Evolutionary conservation across 2,329 filamentous ascomycete species (phyloP).

Genomic region (Aspergillus unguis): DNA sequence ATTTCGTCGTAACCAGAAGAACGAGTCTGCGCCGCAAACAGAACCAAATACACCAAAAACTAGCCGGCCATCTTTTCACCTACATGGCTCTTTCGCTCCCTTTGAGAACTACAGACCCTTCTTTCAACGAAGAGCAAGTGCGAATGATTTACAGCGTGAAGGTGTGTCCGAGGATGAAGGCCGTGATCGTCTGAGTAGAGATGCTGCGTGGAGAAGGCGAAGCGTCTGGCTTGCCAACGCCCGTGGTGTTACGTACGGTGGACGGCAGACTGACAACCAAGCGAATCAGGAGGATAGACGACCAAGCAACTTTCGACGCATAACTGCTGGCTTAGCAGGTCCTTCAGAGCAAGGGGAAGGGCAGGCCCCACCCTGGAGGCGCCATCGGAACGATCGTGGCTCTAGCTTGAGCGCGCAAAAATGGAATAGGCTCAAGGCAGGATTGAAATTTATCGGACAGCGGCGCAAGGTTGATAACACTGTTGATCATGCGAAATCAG

Average conservation of each 20-base stretch:
- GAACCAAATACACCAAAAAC: slow-evolving; percentile 64
- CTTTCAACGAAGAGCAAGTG: slow-evolving; percentile 63
- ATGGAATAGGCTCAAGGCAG: slow-evolving; percentile 92
- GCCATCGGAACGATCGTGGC: slow-evolving; percentile 59
- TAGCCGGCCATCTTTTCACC: slow-evolving; percentile 37
- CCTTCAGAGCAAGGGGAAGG: slow-evolving; percentile 63
- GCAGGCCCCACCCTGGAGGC: slow-evolving; percentile 54
- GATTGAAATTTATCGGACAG: slow-evolving; percentile 71
- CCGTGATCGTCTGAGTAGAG: slow-evolving; percentile 57
- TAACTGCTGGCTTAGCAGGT: slow-evolving; percentile 59
- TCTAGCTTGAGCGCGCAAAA: slow-evolving; percentile 72
- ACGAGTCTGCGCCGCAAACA: slow-evolving; percentile 55
- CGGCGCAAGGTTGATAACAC: slow-evolving; percentile 78
- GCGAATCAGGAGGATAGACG: slow-evolving; percentile 51
- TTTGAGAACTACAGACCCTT: slow-evolving; percentile 48
- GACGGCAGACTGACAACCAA: slow-evolving; percentile 52
- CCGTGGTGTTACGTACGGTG: slow-evolving; percentile 47
- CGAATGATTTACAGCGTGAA: slow-evolving; percentile 60
- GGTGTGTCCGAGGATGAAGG: slow-evolving; percentile 74
- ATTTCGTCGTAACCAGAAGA: slow-evolving; percentile 55
- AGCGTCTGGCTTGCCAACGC: slow-evolving; percentile 54
- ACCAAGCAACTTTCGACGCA: slow-evolving; percentile 62
- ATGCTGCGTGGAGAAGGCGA: slow-evolving; percentile 58
- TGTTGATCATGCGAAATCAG: slow-evolving; percentile 91
- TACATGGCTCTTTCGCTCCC: slow-evolving; percentile 47